Percentiles rank a stretch among this genome's conserved stretches.
Conservation (phyloP, 2,329 filamentous ascomycete species). For the Neofusicoccum ribis region DNA sequence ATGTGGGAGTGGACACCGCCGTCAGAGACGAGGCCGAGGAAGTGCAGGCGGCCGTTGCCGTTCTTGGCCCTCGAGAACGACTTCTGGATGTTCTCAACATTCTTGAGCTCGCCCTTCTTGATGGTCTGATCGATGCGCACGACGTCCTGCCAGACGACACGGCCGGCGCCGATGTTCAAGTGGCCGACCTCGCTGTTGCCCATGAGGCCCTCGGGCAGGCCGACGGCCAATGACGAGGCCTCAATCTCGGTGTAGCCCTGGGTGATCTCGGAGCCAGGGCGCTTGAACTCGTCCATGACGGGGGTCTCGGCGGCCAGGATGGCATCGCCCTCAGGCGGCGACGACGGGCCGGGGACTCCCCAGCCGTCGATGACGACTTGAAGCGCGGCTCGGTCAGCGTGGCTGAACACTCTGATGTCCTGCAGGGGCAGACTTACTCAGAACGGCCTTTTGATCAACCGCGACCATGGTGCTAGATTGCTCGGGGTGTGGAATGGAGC, state of each 20-base stretch:
- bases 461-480: constrained; percentile 57
- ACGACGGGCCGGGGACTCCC: constrained; percentile 80
- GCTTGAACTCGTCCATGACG: constrained; percentile 83
- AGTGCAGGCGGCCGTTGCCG: constrained; percentile 87
- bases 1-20: constrained; percentile 98
- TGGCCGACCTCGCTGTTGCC: constrained; percentile 98
- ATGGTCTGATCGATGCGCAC: constrained; percentile 93
- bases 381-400: constrained; percentile 32
- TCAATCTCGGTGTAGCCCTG: constrained; percentile 92
- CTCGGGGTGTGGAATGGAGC: neutral
- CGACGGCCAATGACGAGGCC: constrained; percentile 92
- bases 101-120: constrained; percentile 78
- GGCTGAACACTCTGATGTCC: constrained; percentile 47
- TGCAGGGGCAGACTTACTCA: constrained; percentile 55
- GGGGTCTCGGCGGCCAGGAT: constrained; percentile 93
- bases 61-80: constrained; percentile 78
- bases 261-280: constrained; percentile 65
- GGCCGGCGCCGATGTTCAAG: constrained; percentile 95
- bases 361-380: constrained; percentile 94
- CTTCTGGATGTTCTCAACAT: constrained; percentile 74
- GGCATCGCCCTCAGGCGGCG: constrained; percentile 87
- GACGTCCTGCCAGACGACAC: constrained; percentile 94
- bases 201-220: constrained; percentile 95
- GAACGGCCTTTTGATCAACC: constrained; percentile 68
- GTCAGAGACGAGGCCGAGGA: constrained; percentile 89